phyloP scores from a whole-genome alignment of 306 rosid genomes.

The Pyrus communis region DNA sequence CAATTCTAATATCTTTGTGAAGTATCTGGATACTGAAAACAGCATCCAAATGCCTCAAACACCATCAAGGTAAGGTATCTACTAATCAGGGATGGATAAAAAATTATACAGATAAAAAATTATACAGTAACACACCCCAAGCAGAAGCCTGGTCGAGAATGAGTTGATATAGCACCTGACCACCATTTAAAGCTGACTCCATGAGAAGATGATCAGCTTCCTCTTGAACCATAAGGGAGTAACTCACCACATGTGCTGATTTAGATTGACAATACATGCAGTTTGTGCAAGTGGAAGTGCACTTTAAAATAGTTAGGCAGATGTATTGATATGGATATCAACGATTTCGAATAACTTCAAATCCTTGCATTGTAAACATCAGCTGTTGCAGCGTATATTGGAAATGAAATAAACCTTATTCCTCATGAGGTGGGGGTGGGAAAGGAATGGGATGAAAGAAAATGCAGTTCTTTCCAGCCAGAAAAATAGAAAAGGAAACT shows the following conservation, averaged over 20 bases:
- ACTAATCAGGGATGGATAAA: neutral
- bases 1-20: neutral
- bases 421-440: too few species aligned
- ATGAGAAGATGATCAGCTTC: constrained; percentile 88
- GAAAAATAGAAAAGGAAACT: too few species aligned
- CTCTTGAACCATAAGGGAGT: constrained; percentile 40
- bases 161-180: constrained; percentile 37
- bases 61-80: neutral
- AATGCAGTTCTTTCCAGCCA: too few species aligned
- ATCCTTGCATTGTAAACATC: neutral
- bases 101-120: neutral
- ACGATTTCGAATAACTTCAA: neutral
- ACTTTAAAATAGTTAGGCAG: neutral
- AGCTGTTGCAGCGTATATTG: too few species aligned
- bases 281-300: too few species aligned
- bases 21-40: neutral
- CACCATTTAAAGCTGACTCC: constrained; percentile 68
- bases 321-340: neutral
- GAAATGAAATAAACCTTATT: too few species aligned
- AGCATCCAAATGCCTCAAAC: neutral
- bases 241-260: constrained; percentile 60
- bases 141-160: neutral
- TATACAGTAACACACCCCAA: neutral
- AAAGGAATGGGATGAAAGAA: too few species aligned
- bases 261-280: constrained; percentile 13